Evolutionary conservation across 805 yeast species (phyloP).

Genomic region (Sugiyamaella americana): DNA sequence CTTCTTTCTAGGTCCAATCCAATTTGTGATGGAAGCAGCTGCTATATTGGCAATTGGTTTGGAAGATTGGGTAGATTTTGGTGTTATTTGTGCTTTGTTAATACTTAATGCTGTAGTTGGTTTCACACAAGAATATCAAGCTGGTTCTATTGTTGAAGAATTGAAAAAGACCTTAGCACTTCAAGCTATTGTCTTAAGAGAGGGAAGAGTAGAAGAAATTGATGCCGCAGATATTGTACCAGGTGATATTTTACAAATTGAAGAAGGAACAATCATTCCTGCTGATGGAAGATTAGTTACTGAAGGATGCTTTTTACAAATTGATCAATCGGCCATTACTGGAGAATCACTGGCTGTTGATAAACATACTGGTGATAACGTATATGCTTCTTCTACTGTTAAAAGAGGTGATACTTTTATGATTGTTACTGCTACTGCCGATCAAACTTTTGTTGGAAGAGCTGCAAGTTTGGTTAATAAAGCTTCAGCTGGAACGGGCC

Average conservation of each 20-base stretch:
- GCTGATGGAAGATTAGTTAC: conserved; percentile 89
- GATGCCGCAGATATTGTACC: conserved; percentile 85
- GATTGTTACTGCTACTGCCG: conserved; percentile 94
- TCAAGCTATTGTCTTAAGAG: conserved; percentile 79
- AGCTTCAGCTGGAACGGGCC: conserved; percentile 91
- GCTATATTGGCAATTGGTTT: conserved; percentile 93
- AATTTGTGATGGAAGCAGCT: conserved; percentile 96
- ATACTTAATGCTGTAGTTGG: conserved; percentile 88
- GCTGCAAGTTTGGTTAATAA: conserved; percentile 95
- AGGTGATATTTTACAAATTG: conserved; percentile 88
- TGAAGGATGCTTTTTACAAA: conserved; percentile 80
- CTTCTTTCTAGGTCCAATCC: conserved; percentile 94
- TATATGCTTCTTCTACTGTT: conserved; percentile 89
- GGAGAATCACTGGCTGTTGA: conserved; percentile 97
- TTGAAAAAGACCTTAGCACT: conserved; percentile 92
- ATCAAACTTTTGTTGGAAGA: conserved; percentile 92
- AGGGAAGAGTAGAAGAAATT: conserved; percentile 69
- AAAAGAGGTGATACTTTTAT: conserved; percentile 93
- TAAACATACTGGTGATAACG: conserved; percentile 79
- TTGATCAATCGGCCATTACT: conserved; percentile 94
- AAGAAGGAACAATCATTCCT: conserved; percentile 89
- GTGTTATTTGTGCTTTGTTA: conserved; percentile 88
- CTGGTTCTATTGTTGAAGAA: conserved; percentile 96
- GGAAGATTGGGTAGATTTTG: conserved; percentile 98
- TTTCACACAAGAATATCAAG: conserved; percentile 95